Evolutionary conservation across 140 eudicot genomes (phyloP).

Genomic region (Stevia rebaudiana): DNA sequence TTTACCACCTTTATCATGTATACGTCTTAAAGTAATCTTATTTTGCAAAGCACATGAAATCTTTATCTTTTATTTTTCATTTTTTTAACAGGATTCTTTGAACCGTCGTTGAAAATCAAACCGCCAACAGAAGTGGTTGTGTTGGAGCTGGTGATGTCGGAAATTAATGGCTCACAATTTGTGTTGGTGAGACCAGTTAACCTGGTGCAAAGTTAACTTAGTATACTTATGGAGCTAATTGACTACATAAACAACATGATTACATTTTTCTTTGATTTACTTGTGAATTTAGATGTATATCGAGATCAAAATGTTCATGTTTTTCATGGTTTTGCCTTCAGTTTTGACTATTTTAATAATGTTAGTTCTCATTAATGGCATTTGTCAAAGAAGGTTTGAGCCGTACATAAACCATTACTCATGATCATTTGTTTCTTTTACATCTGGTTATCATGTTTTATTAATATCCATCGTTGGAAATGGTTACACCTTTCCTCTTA

Average conservation of each 20-base stretch:
- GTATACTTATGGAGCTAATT: neutral
- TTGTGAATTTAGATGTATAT: conserved; percentile 5
- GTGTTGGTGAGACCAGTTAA: conserved; percentile 66
- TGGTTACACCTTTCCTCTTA: no score
- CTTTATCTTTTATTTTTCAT: neutral
- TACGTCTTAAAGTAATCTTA: neutral
- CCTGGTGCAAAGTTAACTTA: conserved; percentile 16
- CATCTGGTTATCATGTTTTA: no score
- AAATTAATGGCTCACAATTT: conserved; percentile 45
- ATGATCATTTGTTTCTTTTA: no score
- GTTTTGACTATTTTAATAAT: neutral
- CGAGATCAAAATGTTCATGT: neutral
- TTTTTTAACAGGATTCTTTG: conserved; percentile 54
- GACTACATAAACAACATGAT: neutral
- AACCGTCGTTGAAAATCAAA: conserved; percentile 52
- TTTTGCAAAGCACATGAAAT: neutral
- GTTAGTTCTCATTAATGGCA: neutral
- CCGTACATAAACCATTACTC: no score
- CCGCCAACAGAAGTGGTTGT: conserved; percentile 47
- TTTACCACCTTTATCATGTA: no score
- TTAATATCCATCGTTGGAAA: no score
- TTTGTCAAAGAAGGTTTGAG: no score
- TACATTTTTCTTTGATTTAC: conserved; percentile 19
- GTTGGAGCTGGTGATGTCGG: conserved; percentile 72
- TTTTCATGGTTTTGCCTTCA: conserved; percentile 6